Evolutionary conservation across 192 early-diverging fungal species (phyloP).

Genomic region (Backusella sp.): DNA sequence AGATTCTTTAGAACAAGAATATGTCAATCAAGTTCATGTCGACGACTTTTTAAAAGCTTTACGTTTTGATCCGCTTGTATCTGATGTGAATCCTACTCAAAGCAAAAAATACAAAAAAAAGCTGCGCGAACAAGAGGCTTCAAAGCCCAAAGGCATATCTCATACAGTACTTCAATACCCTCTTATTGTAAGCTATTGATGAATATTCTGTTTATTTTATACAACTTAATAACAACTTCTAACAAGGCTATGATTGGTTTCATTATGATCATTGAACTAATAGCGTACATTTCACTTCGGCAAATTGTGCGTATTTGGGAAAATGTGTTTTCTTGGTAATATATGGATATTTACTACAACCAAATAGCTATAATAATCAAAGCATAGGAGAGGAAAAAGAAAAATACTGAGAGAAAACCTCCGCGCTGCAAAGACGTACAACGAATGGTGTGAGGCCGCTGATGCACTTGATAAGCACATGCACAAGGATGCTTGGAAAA

Average conservation of each 20-base stretch:
- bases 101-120: conserved; percentile 28
- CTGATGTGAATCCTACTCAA: conserved; percentile 45
- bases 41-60: conserved; percentile 44
- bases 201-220: not conserved
- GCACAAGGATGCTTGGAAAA: conserved; percentile 69
- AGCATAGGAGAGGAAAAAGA: conserved; percentile 51
- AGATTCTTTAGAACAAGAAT: conserved; percentile 2
- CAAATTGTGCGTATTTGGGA: conserved; percentile 67
- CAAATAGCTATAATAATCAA: too few relatives aligned
- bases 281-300: conserved; percentile 55
- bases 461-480: conserved; percentile 56
- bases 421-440: conserved; percentile 53
- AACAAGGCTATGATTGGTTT: conserved; percentile 49
- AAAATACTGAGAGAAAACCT: conserved; percentile 43
- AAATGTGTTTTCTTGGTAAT: conserved; percentile 54
- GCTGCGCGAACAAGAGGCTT: conserved; percentile 15
- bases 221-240: not conserved
- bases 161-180: conserved; percentile 52
- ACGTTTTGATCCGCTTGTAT: conserved; percentile 35
- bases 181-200: conserved; percentile 42
- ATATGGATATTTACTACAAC: too few relatives aligned
- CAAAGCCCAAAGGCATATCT: conserved; percentile 29
- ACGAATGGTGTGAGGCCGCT: conserved; percentile 62
- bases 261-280: conserved; percentile 60
- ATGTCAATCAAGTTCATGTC: conserved; percentile 47